Evolutionary conservation across 257 asterid species (phyloP), one percentile per base, ranked within the genome.

Genomic region (Euphrasia confusa): DNA sequence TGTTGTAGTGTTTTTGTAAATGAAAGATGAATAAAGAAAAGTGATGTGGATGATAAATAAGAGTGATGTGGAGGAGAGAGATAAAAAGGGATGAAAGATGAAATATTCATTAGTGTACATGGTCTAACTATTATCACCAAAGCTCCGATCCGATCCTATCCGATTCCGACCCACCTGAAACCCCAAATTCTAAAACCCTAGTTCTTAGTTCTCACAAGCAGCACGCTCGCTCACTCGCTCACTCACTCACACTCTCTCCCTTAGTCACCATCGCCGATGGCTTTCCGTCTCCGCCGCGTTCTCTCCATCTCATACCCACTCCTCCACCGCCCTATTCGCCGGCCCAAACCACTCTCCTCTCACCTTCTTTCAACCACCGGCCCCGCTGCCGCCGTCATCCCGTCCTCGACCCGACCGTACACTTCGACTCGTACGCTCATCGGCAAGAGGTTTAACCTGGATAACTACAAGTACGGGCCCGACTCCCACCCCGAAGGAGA

Each of bases 401-500:
- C 63, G 54, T 7, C 65, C 7, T 54, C 60, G 11, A 42, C 69
- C 53, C 79, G 68, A 39, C 60, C 60, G 0, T 76, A 75, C 80
- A 71, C 73, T 67, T 85, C 84, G 75, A 62, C 85, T 75, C 8
- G 81, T 63, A 1, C 69, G 32, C 79, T 75, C 57, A 67, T 63
- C 32, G 66, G 82, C 56, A 82, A 65, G 75, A 57, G 74, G 3
- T 80, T 70, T 48, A 77, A 87, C 28, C 78, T 81, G 18, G 77
- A 73, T 35, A 67, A 73, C 2, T 90, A 86, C 2, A 88, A 71
- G 64, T 80, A 83, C 37, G 86, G 87, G 3, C 86, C 95, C 12
- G 89, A 89, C 56, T 83, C 97, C 2, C 76, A 89, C 50, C 83
- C 89, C 67, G 99, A 92, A 82, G 99, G 99, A 26, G 89, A 96